phyloP scores from a whole-genome alignment of 345 rosid genomes.

The Brassica juncea region DNA sequence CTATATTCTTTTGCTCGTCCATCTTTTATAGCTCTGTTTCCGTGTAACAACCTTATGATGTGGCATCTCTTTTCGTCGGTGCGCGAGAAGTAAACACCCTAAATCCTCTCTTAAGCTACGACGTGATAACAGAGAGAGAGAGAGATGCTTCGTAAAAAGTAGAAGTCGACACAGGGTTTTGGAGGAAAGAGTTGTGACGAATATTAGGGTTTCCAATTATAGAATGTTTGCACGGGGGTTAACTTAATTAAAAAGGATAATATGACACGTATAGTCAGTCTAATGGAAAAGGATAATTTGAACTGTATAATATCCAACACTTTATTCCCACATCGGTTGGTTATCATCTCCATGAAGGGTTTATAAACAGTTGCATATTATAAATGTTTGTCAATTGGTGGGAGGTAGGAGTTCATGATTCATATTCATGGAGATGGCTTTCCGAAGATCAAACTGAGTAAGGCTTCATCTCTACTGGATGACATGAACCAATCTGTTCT shows the following conservation, averaged over 20 bases:
- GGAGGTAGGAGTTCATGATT: neutral
- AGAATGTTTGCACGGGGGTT: neutral
- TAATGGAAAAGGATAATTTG: neutral
- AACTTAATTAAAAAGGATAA: neutral
- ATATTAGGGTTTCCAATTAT: neutral
- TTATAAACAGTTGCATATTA: neutral
- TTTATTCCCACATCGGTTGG: neutral
- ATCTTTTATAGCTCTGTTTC: too few species aligned
- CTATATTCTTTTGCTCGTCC: too few species aligned
- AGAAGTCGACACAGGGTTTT: too few species aligned
- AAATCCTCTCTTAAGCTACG: neutral
- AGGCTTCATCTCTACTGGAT: neutral
- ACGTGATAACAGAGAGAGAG: neutral
- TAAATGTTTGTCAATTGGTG: too few species aligned
- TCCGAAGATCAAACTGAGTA: neutral
- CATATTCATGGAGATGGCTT: neutral
- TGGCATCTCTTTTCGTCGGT: too few species aligned
- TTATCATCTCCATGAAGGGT: neutral
- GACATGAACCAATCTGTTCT: neutral
- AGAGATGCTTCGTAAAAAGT: too few species aligned
- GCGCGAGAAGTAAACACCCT: too few species aligned
- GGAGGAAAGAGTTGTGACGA: neutral
- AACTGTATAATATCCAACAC: neutral
- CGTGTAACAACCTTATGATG: too few species aligned
- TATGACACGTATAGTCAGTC: neutral